Evolutionary conservation across 2,329 filamentous ascomycete species (phyloP), one percentile per base, ranked within the genome.

Genomic region (Sphaceloma murrayae): DNA sequence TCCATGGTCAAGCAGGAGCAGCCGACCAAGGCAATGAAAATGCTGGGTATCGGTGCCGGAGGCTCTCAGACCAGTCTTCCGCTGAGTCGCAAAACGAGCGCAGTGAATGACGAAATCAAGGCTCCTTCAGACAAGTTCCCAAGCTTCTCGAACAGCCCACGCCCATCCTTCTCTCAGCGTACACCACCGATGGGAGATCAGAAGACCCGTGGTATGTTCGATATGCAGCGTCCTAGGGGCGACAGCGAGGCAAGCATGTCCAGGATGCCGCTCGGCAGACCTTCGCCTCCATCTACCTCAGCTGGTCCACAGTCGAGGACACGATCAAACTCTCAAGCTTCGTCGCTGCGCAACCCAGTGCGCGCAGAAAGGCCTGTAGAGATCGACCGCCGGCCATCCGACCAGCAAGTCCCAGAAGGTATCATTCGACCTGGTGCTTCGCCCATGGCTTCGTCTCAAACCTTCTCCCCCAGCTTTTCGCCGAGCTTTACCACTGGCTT

Each of bases 21-120:
- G 62, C 6, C 70, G 65, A 47, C 69, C 2, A 83, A 79, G 56
- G 65, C 73, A 0, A 71, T 74, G 58, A 82, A 78, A 60, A 73
- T 79, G 58, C 68, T 80, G 8, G 77, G 77, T 2, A 60, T 81
- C 9, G 52, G 52, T 26, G 33, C 42, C 11, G 30, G 42, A 19
- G 42, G 42, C 9, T 45, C 42, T 4, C 31, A 32, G 31, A 45
- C 42, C 6, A 45, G 42, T 18, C 42, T 45, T 2, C 31, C 42
- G 6, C 13, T 34, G 2, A 45, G 30, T 19, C 30, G 42, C 18
- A 45, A 45, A 17, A 19, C 29, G 5, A 45, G 42, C 21, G 18
- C 30, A 10, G 30, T 34, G 9, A 34, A 26, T 16, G 42, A 45
- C 10, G 42, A 45, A 19, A 45, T 29, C 32, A 34, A 36, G 18